These are phyloP conservation scores for Apophysomyces variabilis DNA, from an alignment of 371 early-diverging fungal species.

Conservation along the genomic window DNA sequence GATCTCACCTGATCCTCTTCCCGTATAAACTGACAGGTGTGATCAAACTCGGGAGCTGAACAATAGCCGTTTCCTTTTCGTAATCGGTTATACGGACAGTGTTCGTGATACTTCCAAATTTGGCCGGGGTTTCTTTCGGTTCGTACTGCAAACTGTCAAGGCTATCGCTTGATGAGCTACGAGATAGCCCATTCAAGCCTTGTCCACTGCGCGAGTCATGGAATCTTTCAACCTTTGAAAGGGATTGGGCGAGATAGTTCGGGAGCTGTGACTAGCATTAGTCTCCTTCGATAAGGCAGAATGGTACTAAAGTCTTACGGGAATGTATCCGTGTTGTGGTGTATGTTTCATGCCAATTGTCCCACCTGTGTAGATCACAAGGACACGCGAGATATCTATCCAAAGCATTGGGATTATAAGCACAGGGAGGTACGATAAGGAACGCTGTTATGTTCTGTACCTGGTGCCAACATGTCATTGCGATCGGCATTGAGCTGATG, in stretches of 20 bases:
- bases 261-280: conserved; percentile 41
- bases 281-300: not conserved
- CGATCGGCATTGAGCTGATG: conserved; percentile 52
- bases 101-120: conserved; percentile 38
- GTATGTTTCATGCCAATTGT: conserved; percentile 96
- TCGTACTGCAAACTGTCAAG: conserved; percentile 23
- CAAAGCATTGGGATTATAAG: not conserved
- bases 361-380: conserved; percentile 93
- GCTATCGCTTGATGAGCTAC: conserved; percentile 33
- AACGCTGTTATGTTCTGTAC: conserved; percentile 20
- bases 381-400: conserved; percentile 80
- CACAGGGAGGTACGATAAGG: too few relatives aligned
- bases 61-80: conserved; percentile 20
- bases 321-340: conserved; percentile 76
- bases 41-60: conserved; percentile 75
- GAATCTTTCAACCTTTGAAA: conserved; percentile 82
- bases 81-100: conserved; percentile 33
- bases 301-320: conserved; percentile 43
- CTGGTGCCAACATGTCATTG: conserved; percentile 56
- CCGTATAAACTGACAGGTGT: conserved; percentile 92
- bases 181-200: conserved; percentile 22
- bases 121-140: not conserved
- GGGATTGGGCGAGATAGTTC: conserved; percentile 77
- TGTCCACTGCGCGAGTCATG: conserved; percentile 69
- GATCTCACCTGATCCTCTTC: conserved; percentile 79